Percentiles rank a stretch among this genome's conserved stretches.
Conservation (phyloP, 305 asterid species). For the Galium porrigens region DNA sequence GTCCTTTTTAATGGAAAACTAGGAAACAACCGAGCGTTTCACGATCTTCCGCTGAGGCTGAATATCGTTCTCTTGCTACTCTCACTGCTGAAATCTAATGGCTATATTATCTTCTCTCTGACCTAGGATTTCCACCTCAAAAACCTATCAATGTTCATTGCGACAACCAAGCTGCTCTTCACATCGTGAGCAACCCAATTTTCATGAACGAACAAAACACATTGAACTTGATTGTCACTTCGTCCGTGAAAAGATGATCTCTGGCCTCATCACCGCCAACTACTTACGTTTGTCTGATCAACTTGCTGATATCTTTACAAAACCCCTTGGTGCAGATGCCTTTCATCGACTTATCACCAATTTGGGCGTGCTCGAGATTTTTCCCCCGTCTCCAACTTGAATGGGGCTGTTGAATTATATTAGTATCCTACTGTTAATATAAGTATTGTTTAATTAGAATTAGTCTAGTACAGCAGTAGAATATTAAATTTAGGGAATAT, state of each 20-base stretch:
- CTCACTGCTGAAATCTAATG: not conserved
- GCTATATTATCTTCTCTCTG: not conserved
- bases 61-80: not conserved
- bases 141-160: not conserved
- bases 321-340: not conserved
- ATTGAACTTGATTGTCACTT: not conserved
- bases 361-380: not conserved
- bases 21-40: not conserved
- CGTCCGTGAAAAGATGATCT: not conserved
- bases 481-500: too few species aligned
- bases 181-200: not conserved
- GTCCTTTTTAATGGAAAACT: not conserved
- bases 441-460: too few species aligned
- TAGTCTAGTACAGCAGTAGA: too few species aligned
- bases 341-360: not conserved
- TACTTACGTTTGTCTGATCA: not conserved
- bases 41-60: not conserved
- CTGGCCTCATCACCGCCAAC: not conserved
- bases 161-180: not conserved
- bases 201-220: not conserved
- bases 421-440: too few species aligned
- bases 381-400: not conserved
- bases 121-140: not conserved
- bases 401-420: not conserved
- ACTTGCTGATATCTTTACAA: not conserved